These are phyloP conservation scores for Exidia glandulosa DNA, from an alignment of 768 basidiomycete species.

Conservation along the genomic window DNA sequence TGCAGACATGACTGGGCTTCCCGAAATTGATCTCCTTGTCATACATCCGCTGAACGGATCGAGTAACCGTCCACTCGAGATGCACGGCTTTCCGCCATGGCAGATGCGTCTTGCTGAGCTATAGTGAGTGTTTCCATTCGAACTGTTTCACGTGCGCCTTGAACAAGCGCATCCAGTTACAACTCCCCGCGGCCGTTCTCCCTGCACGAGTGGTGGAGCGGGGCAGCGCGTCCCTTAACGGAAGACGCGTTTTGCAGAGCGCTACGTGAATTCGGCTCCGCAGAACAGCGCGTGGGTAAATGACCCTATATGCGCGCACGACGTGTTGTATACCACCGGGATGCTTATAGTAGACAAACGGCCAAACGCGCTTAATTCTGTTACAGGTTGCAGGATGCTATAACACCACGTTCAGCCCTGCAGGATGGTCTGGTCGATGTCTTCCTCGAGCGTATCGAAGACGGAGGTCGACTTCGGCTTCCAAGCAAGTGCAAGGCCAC, in stretches of 20 bases:
- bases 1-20: constrained; percentile 41
- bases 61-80: constrained; percentile 41
- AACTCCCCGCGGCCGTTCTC: neutral
- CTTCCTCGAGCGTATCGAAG: neutral
- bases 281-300: constrained; percentile 73
- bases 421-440: neutral
- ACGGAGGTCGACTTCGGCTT: neutral
- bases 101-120: constrained; percentile 75
- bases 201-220: constrained; percentile 1
- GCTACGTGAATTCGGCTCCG: constrained; percentile 58
- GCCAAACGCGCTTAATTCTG: neutral
- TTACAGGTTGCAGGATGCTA: neutral
- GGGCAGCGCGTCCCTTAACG: constrained; percentile 4
- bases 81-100: constrained; percentile 77
- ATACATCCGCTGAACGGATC: constrained; percentile 45
- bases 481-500: neutral
- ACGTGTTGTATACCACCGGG: neutral
- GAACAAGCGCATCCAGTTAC: neutral
- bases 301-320: constrained; percentile 19
- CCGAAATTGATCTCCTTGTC: constrained; percentile 68
- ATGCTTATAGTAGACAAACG: neutral
- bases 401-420: neutral
- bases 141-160: neutral
- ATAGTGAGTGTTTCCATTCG: constrained; percentile 36
- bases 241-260: constrained; percentile 50